Base-by-base conservation (phyloP, 2,329 filamentous ascomycete species). In the Aureobasidium sp. region DNA sequence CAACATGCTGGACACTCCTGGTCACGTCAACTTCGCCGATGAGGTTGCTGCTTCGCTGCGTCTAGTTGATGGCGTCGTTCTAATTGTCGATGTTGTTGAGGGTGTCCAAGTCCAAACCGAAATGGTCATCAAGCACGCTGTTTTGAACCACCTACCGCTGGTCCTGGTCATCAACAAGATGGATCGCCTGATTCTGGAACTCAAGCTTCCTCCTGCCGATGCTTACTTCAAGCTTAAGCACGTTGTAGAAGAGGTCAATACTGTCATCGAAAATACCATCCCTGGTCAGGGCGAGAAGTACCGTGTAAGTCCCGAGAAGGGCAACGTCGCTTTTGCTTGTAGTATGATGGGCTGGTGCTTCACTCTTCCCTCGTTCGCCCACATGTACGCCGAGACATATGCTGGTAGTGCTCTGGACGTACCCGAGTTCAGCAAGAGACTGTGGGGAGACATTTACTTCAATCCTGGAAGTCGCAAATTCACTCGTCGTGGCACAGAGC, bases 161-260 rank as follows among this genome's bases (percentile, higher is more conserved):
- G 94, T 91, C 0, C 79, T 99, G 64, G 86, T 99, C 62, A 83
- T 99, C 76, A 99, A 97, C 82, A 99, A 99, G 79, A 88, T 99
- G 86, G 94, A 99, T 70, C 87, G 94, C 27, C 78, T 99, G 64
- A 96, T 99, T 65, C 77, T 99, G 49, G 94, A 99, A 76, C 80
- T 99, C 56, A 96, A 96, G 74, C 82, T 99, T 15, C 94, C 94
- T 2, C 94, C 94, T 1, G 90, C 87, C 67, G 94, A 99, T 72
- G 94, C 94, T 14, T 99, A 99, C 78, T 97, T 97, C 82, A 99
- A 99, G 80, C 81, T 99, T 61, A 97, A 97, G 77, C 92, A 97
- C 74, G 91, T 97, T n/a, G 86, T 99, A 59, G 94, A 99, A 75
- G 91, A 97, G 75, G 92, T 99, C 75, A 99, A 99, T 76, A 96